These are phyloP conservation scores for Cicer judaicum DNA, from an alignment of 306 rosid genomes.

Conservation along the genomic window DNA sequence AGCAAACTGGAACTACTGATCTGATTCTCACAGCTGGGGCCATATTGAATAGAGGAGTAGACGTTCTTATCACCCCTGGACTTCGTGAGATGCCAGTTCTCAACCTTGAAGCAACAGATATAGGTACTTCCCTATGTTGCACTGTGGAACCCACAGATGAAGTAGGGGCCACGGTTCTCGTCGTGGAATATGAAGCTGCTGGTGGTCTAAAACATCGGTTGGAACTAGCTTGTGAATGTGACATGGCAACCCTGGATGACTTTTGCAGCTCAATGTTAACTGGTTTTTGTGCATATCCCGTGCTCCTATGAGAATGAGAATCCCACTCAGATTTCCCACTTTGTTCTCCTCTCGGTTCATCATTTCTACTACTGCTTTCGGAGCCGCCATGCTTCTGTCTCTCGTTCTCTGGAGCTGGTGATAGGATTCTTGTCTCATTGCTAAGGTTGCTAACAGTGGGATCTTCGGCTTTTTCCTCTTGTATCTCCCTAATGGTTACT, in stretches of 20 bases:
- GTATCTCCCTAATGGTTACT: constrained; percentile 78
- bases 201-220: constrained; percentile 54
- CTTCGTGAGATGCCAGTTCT: constrained; percentile 52
- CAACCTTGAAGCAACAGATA: constrained; percentile 56
- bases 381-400: constrained; percentile 47
- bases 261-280: constrained; percentile 50
- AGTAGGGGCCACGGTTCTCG: constrained; percentile 49
- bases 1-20: constrained; percentile 83
- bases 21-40: constrained; percentile 83
- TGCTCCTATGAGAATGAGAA: constrained; percentile 46
- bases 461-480: constrained; percentile 64
- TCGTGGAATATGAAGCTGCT: constrained; percentile 50
- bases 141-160: constrained; percentile 49
- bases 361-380: constrained; percentile 46
- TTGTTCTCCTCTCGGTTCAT: constrained; percentile 52
- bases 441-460: constrained; percentile 42
- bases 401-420: constrained; percentile 50
- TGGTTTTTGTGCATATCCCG: constrained; percentile 46
- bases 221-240: constrained; percentile 50
- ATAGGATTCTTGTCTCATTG: constrained; percentile 46
- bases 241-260: constrained; percentile 39
- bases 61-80: constrained; percentile 50
- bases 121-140: constrained; percentile 46
- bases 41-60: constrained; percentile 51
- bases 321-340: constrained; percentile 49